A percentile compares a stretch with the other conserved stretches of the same genome.
Evolutionary conservation across 2,329 filamentous ascomycete genomes (phyloP).

Genomic region (Monosporascus ibericus): DNA sequence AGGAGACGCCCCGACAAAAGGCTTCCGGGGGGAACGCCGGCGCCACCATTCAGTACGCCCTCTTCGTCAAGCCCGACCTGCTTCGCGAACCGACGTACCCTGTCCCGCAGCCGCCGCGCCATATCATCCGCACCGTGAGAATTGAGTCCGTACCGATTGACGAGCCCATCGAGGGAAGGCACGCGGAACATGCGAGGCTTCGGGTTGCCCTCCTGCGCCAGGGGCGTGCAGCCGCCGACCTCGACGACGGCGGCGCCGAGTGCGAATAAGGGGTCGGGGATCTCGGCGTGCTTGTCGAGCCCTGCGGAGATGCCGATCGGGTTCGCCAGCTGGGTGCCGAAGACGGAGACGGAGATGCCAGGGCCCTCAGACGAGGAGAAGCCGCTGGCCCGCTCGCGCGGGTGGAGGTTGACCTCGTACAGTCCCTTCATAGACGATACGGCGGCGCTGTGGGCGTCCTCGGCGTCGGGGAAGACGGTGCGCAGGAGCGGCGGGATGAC

Average conservation of each 20-base stretch:
- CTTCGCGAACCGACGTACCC: constrained; percentile 72
- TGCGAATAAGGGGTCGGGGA: constrained; percentile 78
- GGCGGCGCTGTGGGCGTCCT: constrained; percentile 85
- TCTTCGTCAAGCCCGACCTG: constrained; percentile 63
- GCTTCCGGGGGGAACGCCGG: constrained; percentile 75
- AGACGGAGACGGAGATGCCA: constrained; percentile 51
- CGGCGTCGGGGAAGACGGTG: constrained; percentile 64
- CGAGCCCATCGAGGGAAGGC: constrained; percentile 74
- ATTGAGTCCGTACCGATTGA: constrained; percentile 96
- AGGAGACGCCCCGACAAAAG: constrained; percentile 69
- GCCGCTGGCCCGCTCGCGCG: constrained; percentile 62
- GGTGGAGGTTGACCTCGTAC: constrained; percentile 69
- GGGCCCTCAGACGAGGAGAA: constrained; percentile 25
- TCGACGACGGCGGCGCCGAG: constrained; percentile 84
- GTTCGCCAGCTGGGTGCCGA: constrained; percentile 71
- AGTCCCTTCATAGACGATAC: constrained; percentile 66
- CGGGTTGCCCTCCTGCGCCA: constrained; percentile 83
- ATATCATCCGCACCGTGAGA: constrained; percentile 84
- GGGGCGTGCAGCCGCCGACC: constrained; percentile 82
- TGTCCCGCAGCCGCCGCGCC: constrained; percentile 69
- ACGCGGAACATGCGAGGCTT: constrained; percentile 84
- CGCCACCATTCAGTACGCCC: constrained; percentile 70
- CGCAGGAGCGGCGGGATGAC: constrained; percentile 62
- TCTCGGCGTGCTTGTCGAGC: constrained; percentile 88
- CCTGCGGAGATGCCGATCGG: constrained; percentile 94